Percentiles rank a stretch among this genome's conserved stretches.
Evolutionary conservation across 2,329 filamentous ascomycete genomes (phyloP).

Genomic region (Colletotrichum melonis): DNA sequence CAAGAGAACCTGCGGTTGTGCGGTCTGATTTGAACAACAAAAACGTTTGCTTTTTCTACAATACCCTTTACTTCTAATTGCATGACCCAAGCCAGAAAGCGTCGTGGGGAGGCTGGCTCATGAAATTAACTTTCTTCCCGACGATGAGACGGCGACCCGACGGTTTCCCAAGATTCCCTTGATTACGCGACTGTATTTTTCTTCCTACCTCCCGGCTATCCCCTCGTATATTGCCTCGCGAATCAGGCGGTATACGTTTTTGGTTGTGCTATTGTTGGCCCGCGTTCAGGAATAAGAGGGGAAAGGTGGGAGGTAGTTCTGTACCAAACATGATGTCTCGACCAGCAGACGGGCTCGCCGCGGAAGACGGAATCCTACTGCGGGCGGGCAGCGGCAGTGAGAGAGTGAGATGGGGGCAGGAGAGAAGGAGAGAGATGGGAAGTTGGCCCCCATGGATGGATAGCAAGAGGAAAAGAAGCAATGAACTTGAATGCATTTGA

Average conservation of each 20-base stretch:
- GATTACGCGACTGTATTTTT: constrained; percentile 36
- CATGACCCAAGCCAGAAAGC: constrained; percentile 37
- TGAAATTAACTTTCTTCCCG: constrained; percentile 33
- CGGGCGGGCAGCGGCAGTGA: neutral
- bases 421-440: constrained; percentile 2
- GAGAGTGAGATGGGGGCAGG: neutral
- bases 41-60: constrained; percentile 50
- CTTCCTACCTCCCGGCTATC: constrained; percentile 27
- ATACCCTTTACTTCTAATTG: constrained; percentile 54
- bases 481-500: constrained; percentile 37
- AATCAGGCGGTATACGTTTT: constrained; percentile 24
- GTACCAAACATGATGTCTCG: constrained; percentile 34
- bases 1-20: constrained; percentile 98
- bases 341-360: constrained; percentile 16
- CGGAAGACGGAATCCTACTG: constrained; percentile 2
- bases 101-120: constrained; percentile 37
- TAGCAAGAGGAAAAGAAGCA: constrained; percentile 37
- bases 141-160: constrained; percentile 34
- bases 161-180: constrained; percentile 35
- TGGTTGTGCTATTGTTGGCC: constrained; percentile 28
- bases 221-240: constrained; percentile 27
- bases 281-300: constrained; percentile 20
- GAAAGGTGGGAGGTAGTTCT: constrained; percentile 20
- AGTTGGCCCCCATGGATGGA: constrained; percentile 30
- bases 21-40: constrained; percentile 83